A percentile compares a stretch with the other conserved stretches of the same genome.
phyloP scores from a whole-genome alignment of 2,329 filamentous ascomycete genomes.

The Diaporthe sp. region DNA sequence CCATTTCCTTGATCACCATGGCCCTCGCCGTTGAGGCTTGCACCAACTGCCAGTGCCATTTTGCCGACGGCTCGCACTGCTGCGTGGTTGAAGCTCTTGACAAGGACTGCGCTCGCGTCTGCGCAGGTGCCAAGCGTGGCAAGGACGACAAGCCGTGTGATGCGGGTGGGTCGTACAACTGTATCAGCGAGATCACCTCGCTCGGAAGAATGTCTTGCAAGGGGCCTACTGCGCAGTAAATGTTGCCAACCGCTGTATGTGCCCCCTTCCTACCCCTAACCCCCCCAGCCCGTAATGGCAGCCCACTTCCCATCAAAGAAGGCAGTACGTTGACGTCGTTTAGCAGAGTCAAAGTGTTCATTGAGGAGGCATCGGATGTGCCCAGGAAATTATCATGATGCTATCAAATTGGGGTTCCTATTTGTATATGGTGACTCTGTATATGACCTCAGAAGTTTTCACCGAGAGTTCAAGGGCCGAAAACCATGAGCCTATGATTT shows the following conservation, averaged over 20 bases:
- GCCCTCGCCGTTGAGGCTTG: constrained; percentile 4
- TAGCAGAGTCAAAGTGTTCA: neutral
- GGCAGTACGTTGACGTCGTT: neutral
- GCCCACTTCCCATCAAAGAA: neutral
- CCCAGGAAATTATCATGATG: neutral
- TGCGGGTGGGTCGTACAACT: constrained; percentile 3
- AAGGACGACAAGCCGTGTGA: constrained; percentile 12
- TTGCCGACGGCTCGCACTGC: constrained; percentile 5
- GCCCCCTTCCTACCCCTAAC: too few species aligned
- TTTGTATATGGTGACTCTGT: neutral
- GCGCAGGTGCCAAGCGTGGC: neutral
- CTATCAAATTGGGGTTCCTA: neutral
- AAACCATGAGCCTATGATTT: too few species aligned
- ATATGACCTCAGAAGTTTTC: too few species aligned
- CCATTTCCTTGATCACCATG: neutral
- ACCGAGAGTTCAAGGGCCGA: too few species aligned
- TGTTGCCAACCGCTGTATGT: neutral
- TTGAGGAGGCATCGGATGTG: neutral
- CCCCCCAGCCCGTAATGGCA: neutral
- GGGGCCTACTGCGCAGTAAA: constrained; percentile 1
- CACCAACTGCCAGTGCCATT: constrained; percentile 4
- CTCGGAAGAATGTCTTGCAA: neutral
- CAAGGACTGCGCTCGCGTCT: constrained; percentile 3
- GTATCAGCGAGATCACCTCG: neutral
- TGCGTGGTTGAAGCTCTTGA: neutral